Conservation (phyloP, 768 basidiomycete genomes). For the Xanthoconium stramineum region DNA sequence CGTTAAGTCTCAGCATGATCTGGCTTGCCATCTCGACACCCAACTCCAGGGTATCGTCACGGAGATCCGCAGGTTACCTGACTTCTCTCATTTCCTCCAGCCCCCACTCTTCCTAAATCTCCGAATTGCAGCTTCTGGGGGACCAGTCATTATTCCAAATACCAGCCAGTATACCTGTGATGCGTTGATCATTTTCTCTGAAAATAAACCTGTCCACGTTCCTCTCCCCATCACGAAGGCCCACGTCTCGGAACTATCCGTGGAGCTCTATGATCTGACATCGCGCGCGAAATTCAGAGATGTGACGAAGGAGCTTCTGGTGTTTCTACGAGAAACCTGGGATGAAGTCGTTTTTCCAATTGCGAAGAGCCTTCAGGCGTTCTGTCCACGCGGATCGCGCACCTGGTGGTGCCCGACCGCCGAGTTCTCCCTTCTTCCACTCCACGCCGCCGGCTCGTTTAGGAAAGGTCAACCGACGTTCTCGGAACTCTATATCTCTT, state of each 20-base stretch:
- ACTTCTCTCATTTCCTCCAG: constrained; percentile 9
- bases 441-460: background rate
- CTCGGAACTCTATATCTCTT: background rate
- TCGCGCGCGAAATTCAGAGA: background rate
- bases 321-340: constrained; percentile 20
- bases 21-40: too few species aligned
- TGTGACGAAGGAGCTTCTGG: background rate
- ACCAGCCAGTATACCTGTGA: constrained; percentile 29
- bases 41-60: too few species aligned
- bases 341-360: constrained; percentile 15
- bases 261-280: background rate
- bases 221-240: background rate
- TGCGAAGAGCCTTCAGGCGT: background rate
- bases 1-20: too few species aligned
- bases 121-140: background rate
- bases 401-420: constrained; percentile 17
- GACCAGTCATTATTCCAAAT: constrained; percentile 36
- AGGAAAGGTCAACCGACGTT: background rate
- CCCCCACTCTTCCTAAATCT: background rate
- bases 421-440: constrained; percentile 3
- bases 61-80: constrained; percentile 17
- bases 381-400: background rate
- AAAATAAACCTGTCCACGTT: constrained; percentile 1
- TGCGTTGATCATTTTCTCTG: constrained; percentile 26
- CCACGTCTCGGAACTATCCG: background rate